A percentile compares a stretch with the other conserved stretches of the same genome.
Evolutionary conservation across 768 basidiomycete genomes (phyloP).

Genomic region (Calocybe indica): DNA sequence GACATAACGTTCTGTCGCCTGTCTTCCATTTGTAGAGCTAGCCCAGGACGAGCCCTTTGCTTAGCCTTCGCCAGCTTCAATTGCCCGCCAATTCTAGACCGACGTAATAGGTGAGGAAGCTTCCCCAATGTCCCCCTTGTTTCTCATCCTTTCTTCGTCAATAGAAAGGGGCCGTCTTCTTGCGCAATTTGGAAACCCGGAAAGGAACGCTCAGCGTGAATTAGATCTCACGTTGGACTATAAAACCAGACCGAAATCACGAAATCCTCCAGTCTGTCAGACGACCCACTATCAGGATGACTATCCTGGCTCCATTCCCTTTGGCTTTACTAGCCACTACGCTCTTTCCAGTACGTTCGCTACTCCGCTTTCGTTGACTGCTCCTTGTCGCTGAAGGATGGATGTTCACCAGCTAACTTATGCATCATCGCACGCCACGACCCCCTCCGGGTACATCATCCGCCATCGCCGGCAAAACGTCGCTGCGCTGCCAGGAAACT

Average conservation of each 20-base stretch:
- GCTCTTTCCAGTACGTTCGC: slow-evolving; percentile 31
- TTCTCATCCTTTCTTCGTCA: slow-evolving; percentile 13
- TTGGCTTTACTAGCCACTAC: slow-evolving; percentile 25
- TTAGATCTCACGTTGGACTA: neutral
- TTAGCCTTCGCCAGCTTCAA: slow-evolving; percentile 3
- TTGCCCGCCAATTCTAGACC: neutral
- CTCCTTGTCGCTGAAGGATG: slow-evolving; percentile 2
- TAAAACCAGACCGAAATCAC: slow-evolving; percentile 20
- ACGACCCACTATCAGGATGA: slow-evolving; percentile 23
- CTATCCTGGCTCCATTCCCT: slow-evolving; percentile 22
- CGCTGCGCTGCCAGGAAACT: slow-evolving; percentile 41
- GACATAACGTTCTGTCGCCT: no score
- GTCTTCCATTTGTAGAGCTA: slow-evolving; percentile 15
- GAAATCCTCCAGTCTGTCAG: slow-evolving; percentile 20
- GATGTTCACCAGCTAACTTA: slow-evolving; percentile 13
- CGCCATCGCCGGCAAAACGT: slow-evolving; percentile 31
- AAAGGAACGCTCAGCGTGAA: slow-evolving; percentile 11
- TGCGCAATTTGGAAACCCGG: slow-evolving; percentile 12
- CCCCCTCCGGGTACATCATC: slow-evolving; percentile 17
- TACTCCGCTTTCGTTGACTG: neutral
- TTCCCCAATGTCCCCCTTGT: slow-evolving; percentile 9
- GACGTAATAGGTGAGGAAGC: slow-evolving; percentile 20
- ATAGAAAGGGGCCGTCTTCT: slow-evolving; percentile 12
- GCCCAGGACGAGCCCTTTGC: neutral
- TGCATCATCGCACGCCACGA: slow-evolving; percentile 10